These are phyloP conservation scores for Penicillium riverlandense DNA, from an alignment of 495 filamentous ascomycete species.

Conservation along the genomic window DNA sequence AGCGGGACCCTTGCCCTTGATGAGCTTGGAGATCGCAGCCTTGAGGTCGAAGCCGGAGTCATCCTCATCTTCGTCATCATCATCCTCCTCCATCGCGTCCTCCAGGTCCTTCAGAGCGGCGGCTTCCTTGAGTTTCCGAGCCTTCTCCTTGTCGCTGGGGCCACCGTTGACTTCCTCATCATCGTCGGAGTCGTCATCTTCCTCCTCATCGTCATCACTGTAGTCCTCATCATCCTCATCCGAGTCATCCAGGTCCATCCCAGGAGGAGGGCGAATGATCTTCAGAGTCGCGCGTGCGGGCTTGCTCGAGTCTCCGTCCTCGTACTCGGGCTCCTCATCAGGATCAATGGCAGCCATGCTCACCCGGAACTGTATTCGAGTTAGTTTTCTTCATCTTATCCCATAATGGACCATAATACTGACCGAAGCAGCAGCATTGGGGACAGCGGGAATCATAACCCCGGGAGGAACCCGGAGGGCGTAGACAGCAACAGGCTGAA, in stretches of 20 bases:
- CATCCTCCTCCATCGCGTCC: constrained; percentile 53
- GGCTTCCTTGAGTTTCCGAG: constrained; percentile 69
- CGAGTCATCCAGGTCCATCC: constrained; percentile 44
- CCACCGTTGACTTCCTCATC: constrained; percentile 77
- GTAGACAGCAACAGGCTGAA: constrained; percentile 77
- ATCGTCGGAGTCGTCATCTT: constrained; percentile 57
- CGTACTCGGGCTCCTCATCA: constrained; percentile 60
- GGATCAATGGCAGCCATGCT: constrained; percentile 99
- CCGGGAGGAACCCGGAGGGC: constrained; percentile 81
- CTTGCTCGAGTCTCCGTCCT: constrained; percentile 52
- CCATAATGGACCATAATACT: constrained; percentile 30
- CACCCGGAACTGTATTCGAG: constrained; percentile 66
- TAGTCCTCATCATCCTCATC: constrained; percentile 57
- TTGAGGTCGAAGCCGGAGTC: constrained; percentile 49
- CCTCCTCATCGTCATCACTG: constrained; percentile 47
- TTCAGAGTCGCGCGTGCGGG: constrained; percentile 78
- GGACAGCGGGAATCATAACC: constrained; percentile 62
- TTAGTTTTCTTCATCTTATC: constrained; percentile 8
- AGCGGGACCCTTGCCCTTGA: constrained; percentile 80
- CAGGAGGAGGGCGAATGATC: constrained; percentile 63
- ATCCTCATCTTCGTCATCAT: constrained; percentile 53
- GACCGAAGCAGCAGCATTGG: constrained; percentile 76
- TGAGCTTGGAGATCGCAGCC: constrained; percentile 53
- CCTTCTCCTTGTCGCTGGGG: constrained; percentile 82
- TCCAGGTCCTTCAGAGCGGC: constrained; percentile 62